These are phyloP conservation scores for Cicer pinnatifidum DNA, from an alignment of 306 rosid species.

Conservation along the genomic window DNA sequence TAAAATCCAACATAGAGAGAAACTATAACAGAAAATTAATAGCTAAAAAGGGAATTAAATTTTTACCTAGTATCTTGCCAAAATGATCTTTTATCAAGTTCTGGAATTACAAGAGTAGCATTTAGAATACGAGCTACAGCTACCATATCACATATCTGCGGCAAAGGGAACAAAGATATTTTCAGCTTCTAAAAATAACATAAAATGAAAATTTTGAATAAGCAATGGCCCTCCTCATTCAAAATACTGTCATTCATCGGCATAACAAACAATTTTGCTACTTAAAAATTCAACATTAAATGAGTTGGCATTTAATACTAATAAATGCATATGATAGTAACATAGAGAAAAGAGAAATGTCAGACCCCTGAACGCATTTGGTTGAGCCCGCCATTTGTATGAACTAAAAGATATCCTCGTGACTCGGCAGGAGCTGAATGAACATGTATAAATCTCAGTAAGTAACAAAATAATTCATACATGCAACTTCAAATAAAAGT, in stretches of 20 bases:
- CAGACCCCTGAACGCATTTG: constrained; percentile 99
- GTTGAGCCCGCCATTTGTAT: constrained; percentile 98
- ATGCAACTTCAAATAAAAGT: constrained; percentile 21
- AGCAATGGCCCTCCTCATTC: constrained; percentile 27
- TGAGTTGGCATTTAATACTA: constrained; percentile 11
- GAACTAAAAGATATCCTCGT: constrained; percentile 85
- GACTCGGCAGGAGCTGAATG: constrained; percentile 73
- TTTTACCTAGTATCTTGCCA: constrained; percentile 90
- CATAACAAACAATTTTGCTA: constrained; percentile 23
- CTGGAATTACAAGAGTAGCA: constrained; percentile 93
- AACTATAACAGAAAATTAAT: constrained; percentile 10
- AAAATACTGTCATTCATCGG: background rate
- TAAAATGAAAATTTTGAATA: constrained; percentile 22
- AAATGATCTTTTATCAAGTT: constrained; percentile 90
- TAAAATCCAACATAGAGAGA: constrained; percentile 36
- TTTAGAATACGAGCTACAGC: constrained; percentile 92
- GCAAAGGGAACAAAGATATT: constrained; percentile 43
- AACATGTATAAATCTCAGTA: constrained; percentile 42
- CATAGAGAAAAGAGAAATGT: constrained; percentile 38
- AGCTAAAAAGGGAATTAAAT: constrained; percentile 5
- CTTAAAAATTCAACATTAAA: constrained; percentile 17
- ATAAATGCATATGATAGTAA: constrained; percentile 32
- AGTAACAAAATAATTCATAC: constrained; percentile 32
- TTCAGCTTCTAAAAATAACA: constrained; percentile 39
- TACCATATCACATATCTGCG: constrained; percentile 98